Conservation (phyloP, 2,329 filamentous ascomycete species). For the Gremmenia infestans region DNA sequence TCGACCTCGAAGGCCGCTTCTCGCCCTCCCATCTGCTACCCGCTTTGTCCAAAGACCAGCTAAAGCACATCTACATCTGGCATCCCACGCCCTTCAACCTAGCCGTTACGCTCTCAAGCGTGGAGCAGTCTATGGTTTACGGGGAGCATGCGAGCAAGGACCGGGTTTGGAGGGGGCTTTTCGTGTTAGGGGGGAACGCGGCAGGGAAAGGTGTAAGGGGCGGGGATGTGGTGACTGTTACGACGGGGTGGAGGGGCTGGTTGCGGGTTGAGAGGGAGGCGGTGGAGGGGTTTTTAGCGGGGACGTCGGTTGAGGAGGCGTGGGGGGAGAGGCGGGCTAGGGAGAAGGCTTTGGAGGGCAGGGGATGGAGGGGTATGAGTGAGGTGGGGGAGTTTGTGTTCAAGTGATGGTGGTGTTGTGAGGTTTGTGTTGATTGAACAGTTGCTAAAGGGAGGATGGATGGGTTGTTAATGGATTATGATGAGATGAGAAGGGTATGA, state of each 20-base stretch:
- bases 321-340: slow-evolving; percentile 19
- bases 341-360: slow-evolving; percentile 17
- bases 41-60: slow-evolving; percentile 3
- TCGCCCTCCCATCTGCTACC: slow-evolving; percentile 37
- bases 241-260: slow-evolving; percentile 30
- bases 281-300: slow-evolving; percentile 18
- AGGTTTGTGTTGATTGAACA: too few species aligned
- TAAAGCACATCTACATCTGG: slow-evolving; percentile 30
- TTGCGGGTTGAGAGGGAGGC: slow-evolving; percentile 26
- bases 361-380: slow-evolving; percentile 24
- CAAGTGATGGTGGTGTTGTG: background rate
- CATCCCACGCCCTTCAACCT: slow-evolving; percentile 15
- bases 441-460: too few species aligned
- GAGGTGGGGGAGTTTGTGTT: slow-evolving; percentile 20
- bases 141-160: slow-evolving; percentile 24
- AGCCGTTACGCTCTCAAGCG: slow-evolving; percentile 17
- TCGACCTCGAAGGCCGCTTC: slow-evolving; percentile 53
- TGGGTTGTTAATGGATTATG: background rate
- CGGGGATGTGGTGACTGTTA: slow-evolving; percentile 11
- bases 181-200: slow-evolving; percentile 26
- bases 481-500: background rate
- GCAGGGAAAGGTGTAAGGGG: slow-evolving; percentile 3
- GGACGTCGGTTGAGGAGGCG: slow-evolving; percentile 29
- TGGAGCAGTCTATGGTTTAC: slow-evolving; percentile 29
- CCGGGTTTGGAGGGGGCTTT: slow-evolving; percentile 26